Evolutionary conservation across 2,329 filamentous ascomycete species (phyloP), one percentile per base, ranked within the genome.

Genomic region (Hymenoscyphus fructigenus): DNA sequence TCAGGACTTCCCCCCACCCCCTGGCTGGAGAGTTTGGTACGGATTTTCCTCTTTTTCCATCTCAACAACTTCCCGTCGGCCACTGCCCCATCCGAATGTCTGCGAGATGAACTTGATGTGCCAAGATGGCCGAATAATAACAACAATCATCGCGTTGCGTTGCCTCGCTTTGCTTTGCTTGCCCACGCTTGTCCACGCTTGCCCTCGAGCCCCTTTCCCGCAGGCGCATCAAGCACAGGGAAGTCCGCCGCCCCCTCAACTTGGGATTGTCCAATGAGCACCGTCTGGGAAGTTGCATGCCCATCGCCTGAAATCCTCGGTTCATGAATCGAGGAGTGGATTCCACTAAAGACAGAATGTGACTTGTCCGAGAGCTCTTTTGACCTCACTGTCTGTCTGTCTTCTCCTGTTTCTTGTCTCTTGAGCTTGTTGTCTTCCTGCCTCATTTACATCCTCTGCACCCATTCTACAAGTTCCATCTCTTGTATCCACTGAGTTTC

Each of bases 151-250:
- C 20, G 17, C 17, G 5, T 20, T 20, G 41, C 41, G 41, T 20
- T 47, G n/a, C 44, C 15, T 38, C 5, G 36, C 36, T 17, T 38
- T 38, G 36, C 36, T 3, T 12, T 14, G 36, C 36, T 38, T 36
- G 34, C 34, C 34, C 34, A 36, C 34, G 34, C 34, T 14, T 36
- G 20, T 6, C n/a, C n/a, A 23, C 44, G 44, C n/a, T 34, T 23
- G 47, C 47, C 47, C 47, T 53, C 47, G 20, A 53, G 47, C 47
- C 47, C 47, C 47, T 53, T 53, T 53, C 47, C 47, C 47, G 47
- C 23, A 23, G 36, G 47, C 47, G 20, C 47, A 53, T 53, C 47
- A 53, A 53, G 47, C 23, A n/a, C 44, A 53, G 47, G 47, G 47
- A 38, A 38, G 12, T 38, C 17, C 36, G 36, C 36, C 17, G 47